Evolutionary conservation across 1,284 basidiomycete species (phyloP).

Genomic region (Papiliotrema terrestris): DNA sequence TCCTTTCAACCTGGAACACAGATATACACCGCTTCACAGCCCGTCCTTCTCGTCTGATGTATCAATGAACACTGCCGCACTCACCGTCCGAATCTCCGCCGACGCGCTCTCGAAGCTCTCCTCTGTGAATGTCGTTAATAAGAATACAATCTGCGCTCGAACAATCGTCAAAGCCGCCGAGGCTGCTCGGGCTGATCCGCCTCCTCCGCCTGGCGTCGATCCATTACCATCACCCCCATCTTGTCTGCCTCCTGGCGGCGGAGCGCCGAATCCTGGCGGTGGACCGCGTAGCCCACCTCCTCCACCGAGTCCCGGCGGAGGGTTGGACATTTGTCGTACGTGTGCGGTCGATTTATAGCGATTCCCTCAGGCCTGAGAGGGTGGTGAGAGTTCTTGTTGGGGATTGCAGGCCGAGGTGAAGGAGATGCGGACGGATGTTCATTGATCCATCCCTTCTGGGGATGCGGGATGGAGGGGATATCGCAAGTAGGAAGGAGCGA

Average conservation of each 20-base stretch:
- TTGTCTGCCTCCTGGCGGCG: constrained; percentile 4
- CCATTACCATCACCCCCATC: background rate
- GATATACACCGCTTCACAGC: background rate
- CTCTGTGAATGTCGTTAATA: constrained; percentile 87
- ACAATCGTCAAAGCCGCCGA: constrained; percentile 41
- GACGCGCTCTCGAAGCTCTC: constrained; percentile 91
- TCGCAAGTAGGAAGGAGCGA: too few species aligned
- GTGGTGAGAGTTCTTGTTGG: background rate
- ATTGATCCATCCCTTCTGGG: too few species aligned
- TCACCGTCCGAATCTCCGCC: constrained; percentile 81
- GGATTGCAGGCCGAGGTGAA: too few species aligned
- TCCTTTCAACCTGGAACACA: background rate
- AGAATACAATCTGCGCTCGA: constrained; percentile 73
- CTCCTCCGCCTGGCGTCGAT: constrained; percentile 8
- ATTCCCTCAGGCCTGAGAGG: background rate
- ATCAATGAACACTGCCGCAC: constrained; percentile 39
- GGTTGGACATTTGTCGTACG: constrained; percentile 24
- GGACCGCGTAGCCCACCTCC: constrained; percentile 38
- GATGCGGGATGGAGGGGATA: too few species aligned
- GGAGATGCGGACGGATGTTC: too few species aligned
- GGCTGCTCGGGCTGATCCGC: constrained; percentile 29
- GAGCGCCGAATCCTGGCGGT: constrained; percentile 43
- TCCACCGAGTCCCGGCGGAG: constrained; percentile 13
- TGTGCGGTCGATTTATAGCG: background rate
- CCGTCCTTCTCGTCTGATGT: background rate